Base-by-base conservation (phyloP, 805 yeast species). In the Candida boidinii region DNA sequence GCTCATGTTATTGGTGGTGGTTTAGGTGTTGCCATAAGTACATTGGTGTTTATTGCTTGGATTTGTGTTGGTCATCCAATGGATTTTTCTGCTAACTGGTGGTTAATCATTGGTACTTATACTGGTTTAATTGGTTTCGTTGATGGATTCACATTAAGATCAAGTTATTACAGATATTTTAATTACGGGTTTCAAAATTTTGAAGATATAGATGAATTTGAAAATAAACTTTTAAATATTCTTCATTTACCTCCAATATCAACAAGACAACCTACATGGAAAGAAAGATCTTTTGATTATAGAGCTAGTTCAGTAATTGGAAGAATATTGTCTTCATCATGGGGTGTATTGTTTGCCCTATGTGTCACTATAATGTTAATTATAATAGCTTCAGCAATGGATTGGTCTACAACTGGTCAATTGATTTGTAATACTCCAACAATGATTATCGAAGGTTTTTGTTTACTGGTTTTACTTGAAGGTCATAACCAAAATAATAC, bases 31-130 rank as follows among this genome's bases (percentile, higher is more conserved):
- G 25, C 51, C 4, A 46, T 64, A 26, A 53, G 62, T 12, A 23
- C 46, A 13, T 39, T 38, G 17, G 68, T 54, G 9, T 53, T 64
- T 33, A 44, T 42, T 11, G 55, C 43, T 15, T 64, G 70, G 70
- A 13, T 62, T 13, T 45, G 46, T 16, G 46, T 62, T 22, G 70
- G 70, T 26, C 31, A 42, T 25, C 34, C 48, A n/a, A 50, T 64
- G 60, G 18, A 43, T 21, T 65, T 59, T 58, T 41, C 42, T 41
- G 55, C 51, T 29, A 49, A 61, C 35, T 64, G 70, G 70, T 64
- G 68, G 68, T 45, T 64, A 26, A 61, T 65, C 26, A 64, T 62
- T 39, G 70, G 70, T 29, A 63, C 70, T 2, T 64, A 65, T 38
- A 60, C 70, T 1, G 70, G 70, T 14, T 47, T 64, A 16, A 49